Evolutionary conservation across 2,329 filamentous ascomycete species (phyloP), one percentile per base, ranked within the genome.

Genomic region (Paracorniculantispora psalliotae): DNA sequence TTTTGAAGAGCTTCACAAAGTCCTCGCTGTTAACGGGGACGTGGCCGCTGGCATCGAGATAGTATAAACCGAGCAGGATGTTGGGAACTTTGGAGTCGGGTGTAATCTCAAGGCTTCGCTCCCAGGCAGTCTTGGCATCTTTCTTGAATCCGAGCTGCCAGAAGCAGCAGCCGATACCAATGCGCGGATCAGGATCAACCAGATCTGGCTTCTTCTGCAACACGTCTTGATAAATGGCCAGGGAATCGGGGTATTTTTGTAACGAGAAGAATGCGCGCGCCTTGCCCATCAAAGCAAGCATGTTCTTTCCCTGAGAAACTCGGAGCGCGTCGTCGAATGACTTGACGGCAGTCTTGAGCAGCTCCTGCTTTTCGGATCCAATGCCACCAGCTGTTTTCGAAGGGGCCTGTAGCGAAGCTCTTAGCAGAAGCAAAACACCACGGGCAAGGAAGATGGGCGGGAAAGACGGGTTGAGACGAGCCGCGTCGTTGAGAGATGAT

Each of bases 91-190:
- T 97, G 23, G 92, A 96, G 25, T 92, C 83, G 0, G 90, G 86
- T 67, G 81, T 85, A 69, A 97, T 82, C 69, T 96, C 90, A 28
- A 97, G 76, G 13, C 89, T 86, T 63, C 94, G 83, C 69, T 96
- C 89, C 94, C 94, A 99, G 13, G 94, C 93, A 50, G 81, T 78
- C 69, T 90, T 93, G 8, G 96, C 94, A 67, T 96, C 91, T 35
- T 96, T 91, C 72, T 96, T 97, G 78, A 91, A 92, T 12, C 92
- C 92, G 28, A 99, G 81, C 72, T 96, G 91, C 94, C 96, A 99
- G 72, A 97, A 88, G 77, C 94, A 99, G 73, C 91, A 94, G 48
- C 94, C 94, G 68, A 99, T 93, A 58, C 94, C 94, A 66, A 99
- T 93, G 66, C 96, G 85, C 65, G 94, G 96, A 72, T 99, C 94